Evolutionary conservation across 768 basidiomycete species (phyloP), one percentile per base, ranked within the genome.

Genomic region (Amanita subjunquillea): DNA sequence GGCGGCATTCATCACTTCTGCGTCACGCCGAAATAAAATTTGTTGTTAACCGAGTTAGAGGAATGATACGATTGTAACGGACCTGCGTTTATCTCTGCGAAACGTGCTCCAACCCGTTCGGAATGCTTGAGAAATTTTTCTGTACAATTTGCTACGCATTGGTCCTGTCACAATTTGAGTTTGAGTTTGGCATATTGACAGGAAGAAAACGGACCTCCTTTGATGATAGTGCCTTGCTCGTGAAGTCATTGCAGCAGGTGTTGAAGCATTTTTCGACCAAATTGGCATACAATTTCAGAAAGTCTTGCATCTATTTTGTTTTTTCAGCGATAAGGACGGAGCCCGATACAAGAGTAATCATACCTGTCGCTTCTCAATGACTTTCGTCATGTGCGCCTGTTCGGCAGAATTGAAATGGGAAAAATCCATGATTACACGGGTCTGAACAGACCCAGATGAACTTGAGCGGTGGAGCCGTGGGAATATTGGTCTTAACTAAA

Each of bases 71-170:
- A 46, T 15, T 37, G 47, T 32, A 13, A 73, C 87, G 54, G 58
- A 92, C 93, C 93, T 50, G 91, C 91, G 61, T 92, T 95, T 56
- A 87, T 70, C 65, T 95, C 93, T 42, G 91, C 91, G 63, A 95
- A 96, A 43, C 93, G 79, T 27, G 91, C 85, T 4, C 91, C 91
- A 13, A 95, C 87, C 48, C 93, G 77, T 65, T 97, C 93, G 9
- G 92, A 92, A 65, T 96, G 91, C 66, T 96, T 96, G 63, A 98
- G 71, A 74, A 96, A 97, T 69, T 98, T 99, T 75, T 97, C 95
- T 20, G 92, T 79, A 72, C 95, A 99, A 72, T 94, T 91, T 68
- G 81, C 75, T 44, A 95, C 81, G 65, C 95, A 99, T 58, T 82
- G 78, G 61, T 88, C 87, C 93, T 98, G 62, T 20, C 51, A 54